These are phyloP conservation scores for Xylaria sp. DNA, from an alignment of 2,329 filamentous ascomycete genomes.

Conservation along the genomic window DNA sequence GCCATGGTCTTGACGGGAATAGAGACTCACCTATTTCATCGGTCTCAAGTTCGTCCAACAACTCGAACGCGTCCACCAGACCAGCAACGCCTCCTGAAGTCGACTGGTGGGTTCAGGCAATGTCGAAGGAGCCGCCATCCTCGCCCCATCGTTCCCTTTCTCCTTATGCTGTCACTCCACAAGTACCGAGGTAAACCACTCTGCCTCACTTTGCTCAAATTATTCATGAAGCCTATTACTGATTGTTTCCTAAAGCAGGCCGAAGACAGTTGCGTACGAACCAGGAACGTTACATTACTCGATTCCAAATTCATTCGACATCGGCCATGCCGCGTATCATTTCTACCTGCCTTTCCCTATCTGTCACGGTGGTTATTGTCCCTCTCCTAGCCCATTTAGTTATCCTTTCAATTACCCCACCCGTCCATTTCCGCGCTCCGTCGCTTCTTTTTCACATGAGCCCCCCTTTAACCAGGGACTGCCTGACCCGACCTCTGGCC, in stretches of 20 bases:
- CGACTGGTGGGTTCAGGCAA: constrained; percentile 36
- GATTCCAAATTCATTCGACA: constrained; percentile 8
- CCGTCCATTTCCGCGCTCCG: constrained; percentile 14
- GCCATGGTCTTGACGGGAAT: constrained; percentile 45
- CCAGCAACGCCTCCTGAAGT: constrained; percentile 14
- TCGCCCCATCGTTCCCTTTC: constrained; percentile 9
- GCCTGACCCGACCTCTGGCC: constrained; percentile 1
- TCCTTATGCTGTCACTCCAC: constrained; percentile 11
- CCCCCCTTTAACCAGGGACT: not conserved
- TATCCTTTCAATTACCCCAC: not conserved
- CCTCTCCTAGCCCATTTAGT: constrained; percentile 2
- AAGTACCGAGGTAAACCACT: constrained; percentile 23
- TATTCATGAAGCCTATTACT: not conserved
- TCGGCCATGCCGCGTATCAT: constrained; percentile 30
- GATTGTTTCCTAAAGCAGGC: constrained; percentile 12
- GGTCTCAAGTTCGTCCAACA: constrained; percentile 12
- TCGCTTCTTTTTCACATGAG: not conserved
- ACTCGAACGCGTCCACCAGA: not conserved
- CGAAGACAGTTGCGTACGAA: constrained; percentile 31
- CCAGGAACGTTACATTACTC: constrained; percentile 15
- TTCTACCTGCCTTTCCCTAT: constrained; percentile 36
- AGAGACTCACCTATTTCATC: constrained; percentile 42
- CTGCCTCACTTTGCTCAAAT: not conserved
- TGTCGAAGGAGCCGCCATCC: constrained; percentile 19
- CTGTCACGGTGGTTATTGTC: constrained; percentile 29